phyloP scores from a whole-genome alignment of 2,329 filamentous ascomycete species.

The Sphaerulina vaccinii region DNA sequence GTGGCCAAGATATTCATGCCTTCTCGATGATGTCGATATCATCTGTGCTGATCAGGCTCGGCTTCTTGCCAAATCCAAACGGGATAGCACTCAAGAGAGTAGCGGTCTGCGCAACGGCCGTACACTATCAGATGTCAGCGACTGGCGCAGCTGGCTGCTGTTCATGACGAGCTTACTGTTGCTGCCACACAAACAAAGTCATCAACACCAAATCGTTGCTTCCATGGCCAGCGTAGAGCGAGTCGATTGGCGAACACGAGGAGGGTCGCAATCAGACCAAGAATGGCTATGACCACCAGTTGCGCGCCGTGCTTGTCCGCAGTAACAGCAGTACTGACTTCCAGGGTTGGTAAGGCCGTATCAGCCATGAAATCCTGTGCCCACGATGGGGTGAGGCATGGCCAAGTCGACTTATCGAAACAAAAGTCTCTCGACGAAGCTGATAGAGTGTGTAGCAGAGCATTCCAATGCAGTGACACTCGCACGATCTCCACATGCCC shows the following conservation, averaged over 20 bases:
- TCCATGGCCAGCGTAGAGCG: constrained; percentile 11
- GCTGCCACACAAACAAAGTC: constrained; percentile 13
- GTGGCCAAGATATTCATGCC: background rate
- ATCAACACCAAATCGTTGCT: constrained; percentile 1
- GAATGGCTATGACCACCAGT: constrained; percentile 16
- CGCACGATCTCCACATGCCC: background rate
- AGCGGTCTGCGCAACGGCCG: background rate
- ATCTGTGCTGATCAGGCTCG: background rate
- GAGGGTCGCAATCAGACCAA: constrained; percentile 20
- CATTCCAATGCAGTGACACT: background rate
- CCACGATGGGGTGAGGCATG: background rate
- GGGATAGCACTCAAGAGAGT: constrained; percentile 8
- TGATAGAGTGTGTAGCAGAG: background rate
- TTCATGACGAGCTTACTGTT: background rate
- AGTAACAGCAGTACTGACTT: constrained; percentile 21
- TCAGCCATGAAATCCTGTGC: constrained; percentile 8
- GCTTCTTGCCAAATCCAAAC: constrained; percentile 3
- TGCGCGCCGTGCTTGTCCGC: constrained; percentile 16
- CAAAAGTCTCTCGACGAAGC: background rate
- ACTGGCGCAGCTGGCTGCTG: background rate
- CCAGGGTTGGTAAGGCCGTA: constrained; percentile 8
- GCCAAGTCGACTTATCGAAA: background rate
- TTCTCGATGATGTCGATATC: constrained; percentile 4
- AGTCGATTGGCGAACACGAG: constrained; percentile 6
- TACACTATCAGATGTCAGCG: background rate